Evolutionary conservation across 1,139 yeast species (phyloP).

Genomic region (Debaryomyces robertsiae): DNA sequence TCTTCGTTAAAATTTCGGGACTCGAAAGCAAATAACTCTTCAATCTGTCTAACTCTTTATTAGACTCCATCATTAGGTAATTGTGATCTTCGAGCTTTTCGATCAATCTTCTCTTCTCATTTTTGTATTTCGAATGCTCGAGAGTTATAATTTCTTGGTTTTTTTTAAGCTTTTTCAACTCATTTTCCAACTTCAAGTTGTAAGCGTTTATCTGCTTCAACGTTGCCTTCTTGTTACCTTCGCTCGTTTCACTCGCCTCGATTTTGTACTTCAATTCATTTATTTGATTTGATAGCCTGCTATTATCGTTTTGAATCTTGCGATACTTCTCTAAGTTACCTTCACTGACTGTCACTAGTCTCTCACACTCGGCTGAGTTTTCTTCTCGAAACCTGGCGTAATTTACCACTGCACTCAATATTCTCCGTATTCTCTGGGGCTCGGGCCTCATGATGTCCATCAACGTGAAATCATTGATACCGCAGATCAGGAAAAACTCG

Average conservation of each 20-base stretch:
- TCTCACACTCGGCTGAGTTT: slow-evolving; percentile 69
- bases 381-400: slow-evolving; percentile 85
- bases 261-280: slow-evolving; percentile 37
- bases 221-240: slow-evolving; percentile 29
- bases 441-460: slow-evolving; percentile 73
- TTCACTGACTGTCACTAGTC: slow-evolving; percentile 58
- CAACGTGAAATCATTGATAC: slow-evolving; percentile 74
- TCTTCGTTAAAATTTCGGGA: slow-evolving; percentile 55
- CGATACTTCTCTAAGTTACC: slow-evolving; percentile 43
- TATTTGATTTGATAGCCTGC: slow-evolving; percentile 44
- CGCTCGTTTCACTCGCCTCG: slow-evolving; percentile 25
- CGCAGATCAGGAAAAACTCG: slow-evolving; percentile 69
- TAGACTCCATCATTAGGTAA: slow-evolving; percentile 55
- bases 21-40: slow-evolving; percentile 64
- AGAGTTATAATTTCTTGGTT: slow-evolving; percentile 63
- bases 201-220: slow-evolving; percentile 53
- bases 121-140: slow-evolving; percentile 70
- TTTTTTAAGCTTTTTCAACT: slow-evolving; percentile 62
- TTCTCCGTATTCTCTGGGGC: slow-evolving; percentile 58
- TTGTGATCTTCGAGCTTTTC: slow-evolving; percentile 58
- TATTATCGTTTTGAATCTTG: slow-evolving; percentile 36
- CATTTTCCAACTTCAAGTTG: slow-evolving; percentile 62
- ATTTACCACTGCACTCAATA: slow-evolving; percentile 81
- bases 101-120: slow-evolving; percentile 59
- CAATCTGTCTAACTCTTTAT: slow-evolving; percentile 60